phyloP scores from a whole-genome alignment of 1,139 yeast genomes.

The Yamadazyma songkhlaensis region DNA sequence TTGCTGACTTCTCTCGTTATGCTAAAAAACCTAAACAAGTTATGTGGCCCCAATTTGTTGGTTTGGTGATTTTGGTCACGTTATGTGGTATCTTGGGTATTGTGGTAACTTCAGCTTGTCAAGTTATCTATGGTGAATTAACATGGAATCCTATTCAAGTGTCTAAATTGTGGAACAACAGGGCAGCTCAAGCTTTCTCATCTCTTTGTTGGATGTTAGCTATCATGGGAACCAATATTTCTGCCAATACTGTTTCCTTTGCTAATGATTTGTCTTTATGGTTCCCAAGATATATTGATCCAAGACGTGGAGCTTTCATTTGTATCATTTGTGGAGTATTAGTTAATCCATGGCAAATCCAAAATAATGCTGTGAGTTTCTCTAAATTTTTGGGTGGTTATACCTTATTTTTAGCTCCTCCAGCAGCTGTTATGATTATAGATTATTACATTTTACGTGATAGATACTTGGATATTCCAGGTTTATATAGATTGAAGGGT shows the following conservation, averaged over 20 bases:
- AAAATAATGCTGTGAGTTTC: constrained; percentile 12
- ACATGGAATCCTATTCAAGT: constrained; percentile 37
- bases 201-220: constrained; percentile 34
- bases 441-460: constrained; percentile 11
- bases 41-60: constrained; percentile 23
- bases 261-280: constrained; percentile 30
- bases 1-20: constrained; percentile 29
- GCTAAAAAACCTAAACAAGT: constrained; percentile 22
- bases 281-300: constrained; percentile 33
- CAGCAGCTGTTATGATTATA: constrained; percentile 11
- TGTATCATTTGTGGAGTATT: constrained; percentile 33
- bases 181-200: constrained; percentile 35
- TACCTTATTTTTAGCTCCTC: constrained; percentile 13
- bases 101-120: constrained; percentile 12
- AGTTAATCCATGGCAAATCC: constrained; percentile 16
- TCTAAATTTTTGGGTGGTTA: constrained; percentile 12
- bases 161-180: constrained; percentile 19
- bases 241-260: constrained; percentile 23
- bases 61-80: constrained; percentile 22
- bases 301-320: constrained; percentile 48
- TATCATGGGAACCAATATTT: constrained; percentile 20
- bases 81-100: constrained; percentile 13
- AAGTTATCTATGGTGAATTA: constrained; percentile 13
- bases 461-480: constrained; percentile 9
- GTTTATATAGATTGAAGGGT: constrained; percentile 9